phyloP scores from a whole-genome alignment of 352 stramenopile species.

The Hyaloperonospora arabidopsidis region DNA sequence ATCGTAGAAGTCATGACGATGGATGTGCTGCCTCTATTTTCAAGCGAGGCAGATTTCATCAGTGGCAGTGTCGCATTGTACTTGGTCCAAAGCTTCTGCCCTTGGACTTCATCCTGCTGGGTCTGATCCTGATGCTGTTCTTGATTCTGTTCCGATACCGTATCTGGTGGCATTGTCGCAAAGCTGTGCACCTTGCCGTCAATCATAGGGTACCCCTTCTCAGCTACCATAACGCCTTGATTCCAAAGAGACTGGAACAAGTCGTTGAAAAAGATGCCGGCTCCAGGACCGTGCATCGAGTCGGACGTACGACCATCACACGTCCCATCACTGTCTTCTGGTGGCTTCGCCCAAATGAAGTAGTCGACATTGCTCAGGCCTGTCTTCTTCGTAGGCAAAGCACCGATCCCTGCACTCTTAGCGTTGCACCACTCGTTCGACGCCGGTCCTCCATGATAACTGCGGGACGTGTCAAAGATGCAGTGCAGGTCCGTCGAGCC shows the following conservation, averaged over 20 bases:
- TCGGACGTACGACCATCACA: conserved; percentile 39
- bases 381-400: conserved; percentile 42
- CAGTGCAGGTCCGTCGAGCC: conserved; percentile 36
- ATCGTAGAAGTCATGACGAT: too few relatives aligned
- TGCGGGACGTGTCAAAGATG: conserved; percentile 59
- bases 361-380: conserved; percentile 56
- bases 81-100: too few relatives aligned
- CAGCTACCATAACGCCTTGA: conserved; percentile 52
- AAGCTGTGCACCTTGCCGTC: neutral
- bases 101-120: too few relatives aligned
- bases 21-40: too few relatives aligned
- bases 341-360: conserved; percentile 64
- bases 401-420: conserved; percentile 49
- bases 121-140: too few relatives aligned
- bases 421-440: conserved; percentile 67
- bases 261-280: conserved; percentile 51
- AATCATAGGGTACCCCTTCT: conserved; percentile 32
- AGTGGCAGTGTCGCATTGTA: too few relatives aligned
- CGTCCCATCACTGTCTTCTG: conserved; percentile 53
- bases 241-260: conserved; percentile 58
- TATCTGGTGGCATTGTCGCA: too few relatives aligned
- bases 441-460: conserved; percentile 35
- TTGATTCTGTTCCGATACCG: too few relatives aligned
- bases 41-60: too few relatives aligned
- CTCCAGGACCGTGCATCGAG: conserved; percentile 39